Percentiles rank a stretch among this genome's conserved stretches.
Conservation (phyloP, 1,284 basidiomycete species). For the Ustilago shanxiensis region DNA sequence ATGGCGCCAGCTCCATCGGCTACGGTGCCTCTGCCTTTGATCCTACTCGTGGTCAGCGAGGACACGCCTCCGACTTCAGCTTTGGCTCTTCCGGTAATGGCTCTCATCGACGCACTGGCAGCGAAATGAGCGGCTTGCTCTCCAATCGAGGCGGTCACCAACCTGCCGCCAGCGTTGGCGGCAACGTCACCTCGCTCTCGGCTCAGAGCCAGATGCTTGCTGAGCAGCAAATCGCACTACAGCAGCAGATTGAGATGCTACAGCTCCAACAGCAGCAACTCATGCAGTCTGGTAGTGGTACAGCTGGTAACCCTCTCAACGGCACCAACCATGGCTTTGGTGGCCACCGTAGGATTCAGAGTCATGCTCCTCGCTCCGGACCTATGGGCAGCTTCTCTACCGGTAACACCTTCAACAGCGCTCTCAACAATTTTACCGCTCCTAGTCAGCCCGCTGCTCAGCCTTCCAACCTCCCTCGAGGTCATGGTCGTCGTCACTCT, state of each 20-base stretch:
- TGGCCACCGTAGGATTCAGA: conserved; percentile 87
- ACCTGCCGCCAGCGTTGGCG: conserved; percentile 79
- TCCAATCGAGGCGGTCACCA: conserved; percentile 41
- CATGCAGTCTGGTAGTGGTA: conserved; percentile 49
- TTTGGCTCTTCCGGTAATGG: conserved; percentile 35
- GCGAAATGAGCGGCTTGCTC: conserved; percentile 57
- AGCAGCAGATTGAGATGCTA: conserved; percentile 72
- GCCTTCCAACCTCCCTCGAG: conserved; percentile 72
- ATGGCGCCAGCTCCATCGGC: conserved; percentile 57
- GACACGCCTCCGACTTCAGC: conserved; percentile 38
- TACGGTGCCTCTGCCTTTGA: conserved; percentile 61
- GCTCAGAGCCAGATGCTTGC: conserved; percentile 75
- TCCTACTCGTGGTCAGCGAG: conserved; percentile 51
- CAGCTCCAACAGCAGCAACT: conserved; percentile 71
- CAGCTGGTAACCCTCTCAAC: conserved; percentile 26
- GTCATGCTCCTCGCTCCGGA: conserved; percentile 75
- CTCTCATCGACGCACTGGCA: conserved; percentile 58
- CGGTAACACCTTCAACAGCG: conserved; percentile 24
- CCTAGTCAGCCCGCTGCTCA: conserved; percentile 27
- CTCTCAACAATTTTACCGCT: conserved; percentile 36
- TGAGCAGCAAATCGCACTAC: conserved; percentile 71
- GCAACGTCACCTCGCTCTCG: conserved; percentile 74
- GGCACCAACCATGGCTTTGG: conserved; percentile 31
- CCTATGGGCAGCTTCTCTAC: conserved; percentile 75
- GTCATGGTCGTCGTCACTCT: conserved; percentile 91